Conservation (phyloP, 352 stramenopile genomes). For the Pythium vanterpoolii region DNA sequence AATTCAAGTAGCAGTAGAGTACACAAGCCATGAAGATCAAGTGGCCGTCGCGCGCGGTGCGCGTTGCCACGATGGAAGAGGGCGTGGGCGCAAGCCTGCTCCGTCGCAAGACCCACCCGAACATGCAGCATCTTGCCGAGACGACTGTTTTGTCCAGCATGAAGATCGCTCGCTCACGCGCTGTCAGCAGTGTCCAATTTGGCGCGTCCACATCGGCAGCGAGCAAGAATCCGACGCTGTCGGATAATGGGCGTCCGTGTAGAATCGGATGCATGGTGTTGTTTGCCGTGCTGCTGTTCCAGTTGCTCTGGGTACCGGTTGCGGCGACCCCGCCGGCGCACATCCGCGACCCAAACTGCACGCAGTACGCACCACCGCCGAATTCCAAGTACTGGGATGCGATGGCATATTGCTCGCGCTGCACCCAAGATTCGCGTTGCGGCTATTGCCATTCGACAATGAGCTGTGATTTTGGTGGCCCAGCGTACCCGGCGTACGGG, state of each 20-base stretch:
- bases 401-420: constrained; percentile 70
- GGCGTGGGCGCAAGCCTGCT: neutral
- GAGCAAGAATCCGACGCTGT: neutral
- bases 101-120: neutral
- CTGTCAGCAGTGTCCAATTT: neutral
- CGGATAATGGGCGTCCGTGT: neutral
- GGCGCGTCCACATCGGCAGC: neutral
- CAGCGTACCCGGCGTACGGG: constrained; percentile 41
- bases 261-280: neutral
- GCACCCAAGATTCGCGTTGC: constrained; percentile 58
- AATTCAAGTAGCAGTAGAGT: constrained; percentile 11
- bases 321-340: neutral
- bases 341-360: constrained; percentile 36
- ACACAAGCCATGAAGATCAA: constrained; percentile 14
- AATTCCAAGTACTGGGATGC: constrained; percentile 60
- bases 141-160: too few relatives aligned
- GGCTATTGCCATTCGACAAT: constrained; percentile 92
- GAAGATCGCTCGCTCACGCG: neutral
- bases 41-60: constrained; percentile 8
- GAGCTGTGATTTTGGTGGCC: constrained; percentile 69
- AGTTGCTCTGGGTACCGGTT: neutral
- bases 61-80: constrained; percentile 11
- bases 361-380: constrained; percentile 39
- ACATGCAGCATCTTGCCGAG: too few relatives aligned
- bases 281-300: neutral